Evolutionary conservation across 768 basidiomycete genomes (phyloP).

Genomic region (Lactifluus pinguis): DNA sequence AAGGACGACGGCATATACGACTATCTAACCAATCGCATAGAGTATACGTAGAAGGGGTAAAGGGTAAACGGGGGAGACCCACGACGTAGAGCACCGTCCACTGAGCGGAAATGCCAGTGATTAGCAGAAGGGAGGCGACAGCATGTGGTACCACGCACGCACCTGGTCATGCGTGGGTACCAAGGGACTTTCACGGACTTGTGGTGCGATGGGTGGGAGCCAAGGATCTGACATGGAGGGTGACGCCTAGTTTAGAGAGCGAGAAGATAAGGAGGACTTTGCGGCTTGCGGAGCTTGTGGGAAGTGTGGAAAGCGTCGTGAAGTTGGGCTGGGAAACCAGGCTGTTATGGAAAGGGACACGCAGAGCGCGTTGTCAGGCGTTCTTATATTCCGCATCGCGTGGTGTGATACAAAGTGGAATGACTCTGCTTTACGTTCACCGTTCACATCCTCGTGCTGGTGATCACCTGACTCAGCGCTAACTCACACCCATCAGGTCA

Average conservation of each 20-base stretch:
- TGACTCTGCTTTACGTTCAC: not conserved
- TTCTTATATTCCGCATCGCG: constrained; percentile 4
- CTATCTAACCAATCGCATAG: constrained; percentile 41
- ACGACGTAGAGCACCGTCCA: constrained; percentile 71
- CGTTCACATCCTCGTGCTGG: constrained; percentile 6
- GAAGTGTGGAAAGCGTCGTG: not conserved
- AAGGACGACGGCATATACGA: constrained; percentile 78
- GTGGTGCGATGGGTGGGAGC: not conserved
- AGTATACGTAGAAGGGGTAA: not conserved
- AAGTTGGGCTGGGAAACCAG: not conserved
- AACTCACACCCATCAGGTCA: not conserved
- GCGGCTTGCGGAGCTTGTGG: not conserved
- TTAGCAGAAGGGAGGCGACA: not conserved
- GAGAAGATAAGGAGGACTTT: not conserved
- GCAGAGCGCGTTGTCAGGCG: not conserved
- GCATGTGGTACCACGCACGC: constrained; percentile 1
- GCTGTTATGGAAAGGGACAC: constrained; percentile 3
- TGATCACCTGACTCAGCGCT: not conserved
- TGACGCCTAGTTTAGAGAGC: not conserved
- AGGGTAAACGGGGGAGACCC: constrained; percentile 23
- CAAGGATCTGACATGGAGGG: constrained; percentile 7
- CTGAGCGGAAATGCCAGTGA: constrained; percentile 29
- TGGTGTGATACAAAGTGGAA: not conserved
- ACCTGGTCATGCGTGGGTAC: constrained; percentile 17
- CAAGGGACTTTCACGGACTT: not conserved